Evolutionary conservation across 2,329 filamentous ascomycete genomes (phyloP).

Genomic region (Magnaporthales sp.): DNA sequence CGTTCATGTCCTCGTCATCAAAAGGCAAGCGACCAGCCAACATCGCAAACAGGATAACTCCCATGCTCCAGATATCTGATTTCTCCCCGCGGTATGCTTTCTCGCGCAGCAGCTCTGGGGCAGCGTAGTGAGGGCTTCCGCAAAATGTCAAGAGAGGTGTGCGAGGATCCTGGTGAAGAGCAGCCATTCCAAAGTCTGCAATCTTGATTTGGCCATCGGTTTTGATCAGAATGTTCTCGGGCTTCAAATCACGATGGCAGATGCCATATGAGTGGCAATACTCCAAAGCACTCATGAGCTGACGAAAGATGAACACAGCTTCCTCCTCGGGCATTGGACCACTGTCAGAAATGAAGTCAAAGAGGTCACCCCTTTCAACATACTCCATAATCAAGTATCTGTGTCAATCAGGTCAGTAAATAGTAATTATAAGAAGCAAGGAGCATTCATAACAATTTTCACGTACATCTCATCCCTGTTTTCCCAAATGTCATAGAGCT

Average conservation of each 20-base stretch:
- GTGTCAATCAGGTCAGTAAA: conserved; percentile 4
- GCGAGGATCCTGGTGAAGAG: conserved; percentile 70
- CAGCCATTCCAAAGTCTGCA: conserved; percentile 97
- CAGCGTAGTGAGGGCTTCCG: conserved; percentile 93
- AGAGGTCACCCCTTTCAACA: conserved; percentile 71
- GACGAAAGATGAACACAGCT: conserved; percentile 77
- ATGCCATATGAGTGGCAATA: conserved; percentile 95
- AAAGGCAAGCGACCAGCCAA: conserved; percentile 81
- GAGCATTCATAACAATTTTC: background rate
- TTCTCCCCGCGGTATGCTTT: conserved; percentile 73
- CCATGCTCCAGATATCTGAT: conserved; percentile 92
- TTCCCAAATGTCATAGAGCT: conserved; percentile 95
- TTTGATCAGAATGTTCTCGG: conserved; percentile 90
- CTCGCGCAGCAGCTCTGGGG: conserved; percentile 79
- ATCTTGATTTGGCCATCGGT: conserved; percentile 73
- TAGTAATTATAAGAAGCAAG: conserved; percentile 8
- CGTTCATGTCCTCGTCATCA: conserved; percentile 53
- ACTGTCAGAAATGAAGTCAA: conserved; percentile 70
- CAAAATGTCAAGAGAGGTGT: conserved; percentile 82
- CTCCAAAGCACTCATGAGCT: conserved; percentile 84
- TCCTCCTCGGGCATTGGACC: conserved; percentile 72
- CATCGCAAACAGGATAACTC: conserved; percentile 82
- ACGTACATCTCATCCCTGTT: conserved; percentile 87
- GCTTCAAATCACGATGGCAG: conserved; percentile 92
- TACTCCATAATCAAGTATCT: conserved; percentile 95